phyloP scores from a whole-genome alignment of 345 rosid species.

The Arabis hirsuta region DNA sequence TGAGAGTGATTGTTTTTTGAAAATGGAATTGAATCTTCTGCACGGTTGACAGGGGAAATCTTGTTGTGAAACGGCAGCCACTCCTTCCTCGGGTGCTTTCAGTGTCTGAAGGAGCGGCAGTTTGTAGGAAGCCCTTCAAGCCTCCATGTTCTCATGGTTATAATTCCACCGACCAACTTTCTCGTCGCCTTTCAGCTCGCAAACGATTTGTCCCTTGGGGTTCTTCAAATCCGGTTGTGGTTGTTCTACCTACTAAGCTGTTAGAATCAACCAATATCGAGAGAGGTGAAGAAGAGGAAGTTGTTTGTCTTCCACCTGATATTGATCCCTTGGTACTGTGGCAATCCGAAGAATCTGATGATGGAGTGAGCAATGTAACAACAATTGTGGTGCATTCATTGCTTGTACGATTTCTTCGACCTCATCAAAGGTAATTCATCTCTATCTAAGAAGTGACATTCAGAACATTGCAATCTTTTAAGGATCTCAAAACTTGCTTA shows the following conservation, averaged over 20 bases:
- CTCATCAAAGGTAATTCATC: constrained; percentile 88
- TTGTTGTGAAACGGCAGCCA: constrained; percentile 78
- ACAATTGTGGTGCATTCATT: constrained; percentile 79
- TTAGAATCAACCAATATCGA: constrained; percentile 36
- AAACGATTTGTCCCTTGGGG: constrained; percentile 98
- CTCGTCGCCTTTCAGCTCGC: constrained; percentile 87
- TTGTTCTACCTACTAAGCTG: constrained; percentile 50
- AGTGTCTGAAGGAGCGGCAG: constrained; percentile 84
- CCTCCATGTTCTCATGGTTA: constrained; percentile 79
- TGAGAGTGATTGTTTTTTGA: constrained; percentile 1
- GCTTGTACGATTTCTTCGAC: constrained; percentile 91
- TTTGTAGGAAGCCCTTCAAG: constrained; percentile 93
- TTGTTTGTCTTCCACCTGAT: constrained; percentile 73
- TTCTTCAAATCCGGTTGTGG: constrained; percentile 64
- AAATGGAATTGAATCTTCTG: constrained; percentile 29
- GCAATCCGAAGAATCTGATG: constrained; percentile 71
- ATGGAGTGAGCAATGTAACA: constrained; percentile 42
- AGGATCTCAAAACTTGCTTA: constrained; percentile 18
- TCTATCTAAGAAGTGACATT: constrained; percentile 23
- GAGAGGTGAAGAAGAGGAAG: constrained; percentile 59
- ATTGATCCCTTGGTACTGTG: constrained; percentile 83
- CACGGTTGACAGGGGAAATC: constrained; percentile 68
- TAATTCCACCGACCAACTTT: constrained; percentile 57
- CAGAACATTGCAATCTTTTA: constrained; percentile 4
- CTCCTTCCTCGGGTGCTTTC: constrained; percentile 86